Evolutionary conservation across 129 eudicot species (phyloP).

Genomic region (Mikania micrantha): DNA sequence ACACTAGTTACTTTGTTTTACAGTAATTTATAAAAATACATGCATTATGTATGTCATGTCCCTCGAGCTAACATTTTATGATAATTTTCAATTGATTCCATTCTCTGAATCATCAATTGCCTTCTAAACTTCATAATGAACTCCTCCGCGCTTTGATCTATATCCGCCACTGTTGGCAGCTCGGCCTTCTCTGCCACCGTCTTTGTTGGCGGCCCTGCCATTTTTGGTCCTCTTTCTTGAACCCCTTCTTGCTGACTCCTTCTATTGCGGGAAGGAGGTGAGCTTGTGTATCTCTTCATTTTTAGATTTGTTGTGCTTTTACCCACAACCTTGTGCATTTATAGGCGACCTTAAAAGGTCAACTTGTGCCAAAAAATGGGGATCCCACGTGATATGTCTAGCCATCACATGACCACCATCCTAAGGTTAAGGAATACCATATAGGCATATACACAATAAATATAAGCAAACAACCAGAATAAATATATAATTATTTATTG

Average conservation of each 20-base stretch:
- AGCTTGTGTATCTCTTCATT: slow-evolving; percentile 11
- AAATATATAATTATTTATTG: no score
- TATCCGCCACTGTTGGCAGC: slow-evolving; percentile 26
- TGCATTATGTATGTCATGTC: slow-evolving; percentile 17
- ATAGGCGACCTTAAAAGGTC: slow-evolving; percentile 18
- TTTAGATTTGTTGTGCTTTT: background rate
- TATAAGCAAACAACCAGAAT: no score
- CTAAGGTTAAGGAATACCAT: background rate
- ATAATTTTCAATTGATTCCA: slow-evolving; percentile 73
- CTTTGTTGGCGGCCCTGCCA: slow-evolving; percentile 5
- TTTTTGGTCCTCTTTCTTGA: slow-evolving; percentile 1
- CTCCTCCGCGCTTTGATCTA: slow-evolving; percentile 65
- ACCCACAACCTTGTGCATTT: slow-evolving; percentile 5
- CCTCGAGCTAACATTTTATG: slow-evolving; percentile 64
- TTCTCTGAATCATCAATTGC: slow-evolving; percentile 66
- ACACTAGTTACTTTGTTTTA: background rate
- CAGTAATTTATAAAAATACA: background rate
- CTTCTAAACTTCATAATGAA: slow-evolving; percentile 74
- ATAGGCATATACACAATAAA: no score
- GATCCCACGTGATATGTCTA: slow-evolving; percentile 9
- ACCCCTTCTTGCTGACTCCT: background rate
- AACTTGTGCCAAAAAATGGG: background rate
- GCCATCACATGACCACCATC: slow-evolving; percentile 3
- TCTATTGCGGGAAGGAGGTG: background rate
- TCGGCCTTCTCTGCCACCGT: slow-evolving; percentile 18